Evolutionary conservation across 768 basidiomycete genomes (phyloP), one percentile per base, ranked within the genome.

Genomic region (Epithele typhae): DNA sequence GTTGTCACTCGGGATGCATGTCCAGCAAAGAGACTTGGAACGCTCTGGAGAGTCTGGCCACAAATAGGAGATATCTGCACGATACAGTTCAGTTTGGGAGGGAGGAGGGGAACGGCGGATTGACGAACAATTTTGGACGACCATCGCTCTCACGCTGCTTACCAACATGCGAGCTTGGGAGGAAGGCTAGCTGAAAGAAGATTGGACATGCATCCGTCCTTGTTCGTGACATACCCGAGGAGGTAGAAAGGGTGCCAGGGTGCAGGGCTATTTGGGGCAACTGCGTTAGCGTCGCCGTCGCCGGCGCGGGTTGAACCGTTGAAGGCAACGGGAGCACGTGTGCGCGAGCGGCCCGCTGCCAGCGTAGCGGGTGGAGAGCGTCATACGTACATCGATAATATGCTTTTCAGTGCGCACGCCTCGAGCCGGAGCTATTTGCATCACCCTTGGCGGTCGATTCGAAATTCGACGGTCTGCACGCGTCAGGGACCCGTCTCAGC

Each of bases 131-230:
- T 34, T 43, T 46, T 35, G 45, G 37, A 34, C 32, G 35, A 27
- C 14, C 15, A 5, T 8, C 2, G 18, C 35, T 51, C 50, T 37
- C 50, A 51, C 50, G 45, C 42, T 43, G 50, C 45, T 51, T 45
- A 51, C 50, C 50, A 46, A 46, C n/a, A 15, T 24, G n/a, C 36
- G 33, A 37, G 25, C 40, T 32, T 42, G 35, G n/a, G 45, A 21
- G 38, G 40, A 18, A 19, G 17, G 17, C 18, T 3, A 41, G n/a
- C 1, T 2, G n/a, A 24, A 41, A 2, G 18, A 17, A 17, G 24
- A n/a, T 15, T 18, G 17, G 5, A 18, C 7, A 12, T 18, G n/a
- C 10, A 27, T 5, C 27, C 27, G 5, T n/a, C 19, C 24, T 8
- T 18, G 40, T 15, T 12, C 17, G 18, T 27, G 25, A 25, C 11